These are phyloP conservation scores for Leishmania major DNA, from an alignment of 208 protist species.

Conservation along the genomic window DNA sequence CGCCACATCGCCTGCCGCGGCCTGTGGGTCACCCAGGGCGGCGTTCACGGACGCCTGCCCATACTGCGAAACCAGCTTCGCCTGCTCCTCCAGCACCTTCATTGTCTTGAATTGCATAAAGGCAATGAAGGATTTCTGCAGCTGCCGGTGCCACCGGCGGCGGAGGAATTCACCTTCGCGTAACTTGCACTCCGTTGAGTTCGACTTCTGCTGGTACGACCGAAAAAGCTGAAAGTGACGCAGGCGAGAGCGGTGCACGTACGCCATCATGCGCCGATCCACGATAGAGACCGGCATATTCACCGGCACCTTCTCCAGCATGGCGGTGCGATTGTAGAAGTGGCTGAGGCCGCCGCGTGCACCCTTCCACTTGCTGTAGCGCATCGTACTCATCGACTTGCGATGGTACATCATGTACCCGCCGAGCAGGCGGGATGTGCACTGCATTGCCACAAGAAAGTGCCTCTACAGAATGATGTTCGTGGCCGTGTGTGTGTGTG, in stretches of 20 bases:
- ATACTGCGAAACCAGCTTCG: conserved; percentile 79
- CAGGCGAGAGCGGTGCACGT: conserved; percentile 83
- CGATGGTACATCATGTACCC: conserved; percentile 93
- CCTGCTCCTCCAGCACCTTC: conserved; percentile 92
- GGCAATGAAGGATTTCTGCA: conserved; percentile 91
- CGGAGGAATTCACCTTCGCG: conserved; percentile 88
- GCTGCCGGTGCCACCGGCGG: conserved; percentile 72
- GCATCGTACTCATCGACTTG: conserved; percentile 85
- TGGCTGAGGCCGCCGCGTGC: conserved; percentile 77
- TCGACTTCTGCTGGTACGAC: conserved; percentile 91
- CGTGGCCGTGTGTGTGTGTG: background rate
- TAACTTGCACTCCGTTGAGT: conserved; percentile 84
- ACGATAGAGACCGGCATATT: conserved; percentile 78
- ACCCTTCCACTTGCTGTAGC: conserved; percentile 85
- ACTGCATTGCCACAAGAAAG: conserved; percentile 40
- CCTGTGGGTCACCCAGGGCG: conserved; percentile 72
- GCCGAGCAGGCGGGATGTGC: conserved; percentile 43
- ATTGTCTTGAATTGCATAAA: conserved; percentile 93
- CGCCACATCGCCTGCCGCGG: conserved; percentile 19
- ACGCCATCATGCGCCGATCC: conserved; percentile 88
- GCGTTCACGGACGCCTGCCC: conserved; percentile 88
- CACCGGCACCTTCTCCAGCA: conserved; percentile 74
- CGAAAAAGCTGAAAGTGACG: conserved; percentile 90
- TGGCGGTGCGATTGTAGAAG: conserved; percentile 87
- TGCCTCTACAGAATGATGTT: background rate